Evolutionary conservation across 164 flowering plant genomes (phyloP).

Genomic region (Umbilicus rupestris): DNA sequence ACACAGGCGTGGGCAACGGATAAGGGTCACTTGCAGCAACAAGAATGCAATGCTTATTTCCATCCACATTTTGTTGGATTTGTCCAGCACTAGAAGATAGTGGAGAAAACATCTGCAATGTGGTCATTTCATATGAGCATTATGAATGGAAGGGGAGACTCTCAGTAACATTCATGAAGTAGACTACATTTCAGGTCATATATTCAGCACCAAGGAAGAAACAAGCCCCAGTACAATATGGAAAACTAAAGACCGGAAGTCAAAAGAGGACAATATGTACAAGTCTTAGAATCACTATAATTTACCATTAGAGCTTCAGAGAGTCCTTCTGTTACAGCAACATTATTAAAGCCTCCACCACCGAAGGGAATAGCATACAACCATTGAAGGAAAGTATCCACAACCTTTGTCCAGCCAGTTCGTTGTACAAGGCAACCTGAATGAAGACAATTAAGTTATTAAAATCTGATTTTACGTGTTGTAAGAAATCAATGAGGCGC

Average conservation of each 20-base stretch:
- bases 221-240: not conserved
- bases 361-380: conserved; percentile 58
- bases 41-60: conserved; percentile 79
- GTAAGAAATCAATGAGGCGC: not conserved
- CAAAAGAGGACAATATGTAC: not conserved
- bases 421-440: conserved; percentile 76
- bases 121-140: not conserved
- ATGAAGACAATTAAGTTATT: conserved; percentile 3
- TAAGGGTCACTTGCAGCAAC: conserved; percentile 90
- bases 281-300: not conserved
- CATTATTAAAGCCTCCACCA: conserved; percentile 93
- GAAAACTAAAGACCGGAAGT: not conserved
- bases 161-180: not conserved
- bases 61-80: conserved; percentile 45
- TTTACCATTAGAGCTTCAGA: conserved; percentile 82
- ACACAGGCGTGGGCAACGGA: conserved; percentile 77
- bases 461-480: not conserved
- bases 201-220: not conserved
- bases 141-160: not conserved
- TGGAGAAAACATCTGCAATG: conserved; percentile 28
- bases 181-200: not conserved
- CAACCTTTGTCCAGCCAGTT: conserved; percentile 81
- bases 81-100: conserved; percentile 38
- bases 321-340: conserved; percentile 91
- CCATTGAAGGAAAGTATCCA: conserved; percentile 69